Evolutionary conservation across 2,329 filamentous ascomycete genomes (phyloP).

Genomic region (Stemphylium beticola): DNA sequence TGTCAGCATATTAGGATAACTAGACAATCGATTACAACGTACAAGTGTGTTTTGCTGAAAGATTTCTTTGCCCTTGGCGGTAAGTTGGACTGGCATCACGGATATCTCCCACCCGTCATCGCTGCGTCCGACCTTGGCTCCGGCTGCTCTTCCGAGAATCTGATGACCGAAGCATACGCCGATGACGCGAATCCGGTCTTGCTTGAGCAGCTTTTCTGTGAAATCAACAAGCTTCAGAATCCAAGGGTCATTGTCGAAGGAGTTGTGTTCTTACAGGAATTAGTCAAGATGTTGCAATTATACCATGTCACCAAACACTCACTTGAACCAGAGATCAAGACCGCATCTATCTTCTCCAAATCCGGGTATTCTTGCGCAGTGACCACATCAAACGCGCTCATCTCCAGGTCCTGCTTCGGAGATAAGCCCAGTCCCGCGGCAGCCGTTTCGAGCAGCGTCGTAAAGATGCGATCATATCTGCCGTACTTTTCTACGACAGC

Average conservation of each 20-base stretch:
- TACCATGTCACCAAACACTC: conserved; percentile 21
- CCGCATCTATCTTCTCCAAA: conserved; percentile 76
- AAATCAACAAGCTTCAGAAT: conserved; percentile 76
- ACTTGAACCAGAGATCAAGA: conserved; percentile 79
- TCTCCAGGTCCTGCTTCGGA: conserved; percentile 56
- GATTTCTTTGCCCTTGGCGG: conserved; percentile 71
- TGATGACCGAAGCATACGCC: conserved; percentile 90
- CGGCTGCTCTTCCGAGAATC: conserved; percentile 77
- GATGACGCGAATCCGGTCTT: conserved; percentile 71
- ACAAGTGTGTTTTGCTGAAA: conserved; percentile 71
- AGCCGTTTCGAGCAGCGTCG: conserved; percentile 58
- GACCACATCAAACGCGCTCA: conserved; percentile 76
- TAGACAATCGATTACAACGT: conserved; percentile 30
- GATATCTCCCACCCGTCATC: conserved; percentile 81
- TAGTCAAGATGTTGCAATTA: conserved; percentile 8
- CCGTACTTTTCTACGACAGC: conserved; percentile 69
- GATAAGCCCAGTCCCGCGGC: conserved; percentile 55
- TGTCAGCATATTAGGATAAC: not conserved
- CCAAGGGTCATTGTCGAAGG: conserved; percentile 77
- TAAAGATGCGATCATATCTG: conserved; percentile 71
- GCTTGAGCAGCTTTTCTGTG: conserved; percentile 64
- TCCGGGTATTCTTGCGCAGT: conserved; percentile 71
- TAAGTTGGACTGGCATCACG: conserved; percentile 72
- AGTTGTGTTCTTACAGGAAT: conserved; percentile 64
- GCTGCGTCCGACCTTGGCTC: conserved; percentile 69